Conservation (phyloP, 176 grass and related monocot species). For the Eleusine coracana region DNA sequence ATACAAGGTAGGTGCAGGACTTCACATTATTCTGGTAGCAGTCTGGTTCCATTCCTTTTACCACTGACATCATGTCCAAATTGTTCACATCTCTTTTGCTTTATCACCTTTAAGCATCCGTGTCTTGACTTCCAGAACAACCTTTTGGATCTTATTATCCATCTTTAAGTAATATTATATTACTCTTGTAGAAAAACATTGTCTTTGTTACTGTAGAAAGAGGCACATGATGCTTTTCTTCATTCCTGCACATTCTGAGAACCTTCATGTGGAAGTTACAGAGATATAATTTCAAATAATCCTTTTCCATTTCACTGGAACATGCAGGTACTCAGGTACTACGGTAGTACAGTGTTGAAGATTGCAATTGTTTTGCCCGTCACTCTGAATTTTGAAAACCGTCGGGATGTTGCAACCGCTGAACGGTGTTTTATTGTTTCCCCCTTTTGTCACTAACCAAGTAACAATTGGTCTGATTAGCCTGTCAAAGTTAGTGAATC, state of each 20-base stretch:
- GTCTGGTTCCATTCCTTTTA: neutral
- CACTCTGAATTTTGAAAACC: constrained; percentile 14
- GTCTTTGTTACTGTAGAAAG: constrained; percentile 15
- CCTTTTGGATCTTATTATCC: constrained; percentile 16
- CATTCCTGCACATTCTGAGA: neutral
- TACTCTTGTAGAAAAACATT: neutral
- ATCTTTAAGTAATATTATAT: neutral
- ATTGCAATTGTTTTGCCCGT: neutral
- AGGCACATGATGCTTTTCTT: constrained; percentile 24
- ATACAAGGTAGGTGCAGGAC: neutral
- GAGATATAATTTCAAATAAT: neutral
- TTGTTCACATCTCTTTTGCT: neutral
- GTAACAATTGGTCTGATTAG: neutral
- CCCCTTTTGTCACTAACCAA: neutral
- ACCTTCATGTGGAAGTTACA: neutral
- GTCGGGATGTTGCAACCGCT: neutral
- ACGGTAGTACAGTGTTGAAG: neutral
- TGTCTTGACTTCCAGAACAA: constrained; percentile 12
- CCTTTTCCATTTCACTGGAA: neutral
- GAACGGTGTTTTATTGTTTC: neutral
- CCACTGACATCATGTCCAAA: neutral
- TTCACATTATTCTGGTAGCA: constrained; percentile 7
- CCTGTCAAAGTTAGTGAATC: constrained; percentile 6
- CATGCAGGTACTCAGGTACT: neutral
- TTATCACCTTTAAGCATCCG: constrained; percentile 14